Percentiles rank a stretch among this genome's conserved stretches.
These are phyloP conservation scores for Kitagawia praeruptora DNA, from an alignment of 129 eudicot species.

Conservation along the genomic window DNA sequence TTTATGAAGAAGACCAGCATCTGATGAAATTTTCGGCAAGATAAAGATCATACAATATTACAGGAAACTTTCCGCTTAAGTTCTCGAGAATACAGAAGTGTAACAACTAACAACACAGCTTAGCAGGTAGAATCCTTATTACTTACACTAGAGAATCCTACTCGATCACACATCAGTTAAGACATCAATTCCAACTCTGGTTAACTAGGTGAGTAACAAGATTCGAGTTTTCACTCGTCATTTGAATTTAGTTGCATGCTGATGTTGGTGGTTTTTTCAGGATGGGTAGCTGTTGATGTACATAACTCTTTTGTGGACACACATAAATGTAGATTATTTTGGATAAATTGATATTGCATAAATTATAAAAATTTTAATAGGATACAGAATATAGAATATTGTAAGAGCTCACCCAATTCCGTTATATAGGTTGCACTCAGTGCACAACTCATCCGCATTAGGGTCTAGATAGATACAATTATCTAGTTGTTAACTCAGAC, in stretches of 20 bases:
- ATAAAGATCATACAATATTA: constrained; percentile 3
- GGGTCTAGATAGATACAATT: no score
- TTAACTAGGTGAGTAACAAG: background rate
- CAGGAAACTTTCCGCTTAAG: background rate
- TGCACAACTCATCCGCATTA: background rate
- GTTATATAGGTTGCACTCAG: background rate
- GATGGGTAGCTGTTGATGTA: constrained; percentile 1
- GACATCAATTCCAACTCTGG: background rate
- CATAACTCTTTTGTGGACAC: background rate
- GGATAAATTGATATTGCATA: background rate
- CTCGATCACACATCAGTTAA: background rate
- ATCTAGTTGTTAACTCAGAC: background rate
- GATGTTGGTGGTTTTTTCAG: constrained; percentile 13
- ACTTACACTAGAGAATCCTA: background rate
- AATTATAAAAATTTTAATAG: background rate
- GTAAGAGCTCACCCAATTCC: background rate
- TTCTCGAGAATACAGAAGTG: background rate
- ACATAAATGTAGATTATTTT: background rate
- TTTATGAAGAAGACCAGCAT: constrained; percentile 16
- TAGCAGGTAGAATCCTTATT: background rate
- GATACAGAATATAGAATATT: background rate
- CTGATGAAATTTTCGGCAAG: background rate
- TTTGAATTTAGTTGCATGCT: background rate
- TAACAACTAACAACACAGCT: background rate
- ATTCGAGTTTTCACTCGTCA: background rate